Conservation (phyloP, 2,329 filamentous ascomycete genomes). For the Neofusicoccum sp. region DNA sequence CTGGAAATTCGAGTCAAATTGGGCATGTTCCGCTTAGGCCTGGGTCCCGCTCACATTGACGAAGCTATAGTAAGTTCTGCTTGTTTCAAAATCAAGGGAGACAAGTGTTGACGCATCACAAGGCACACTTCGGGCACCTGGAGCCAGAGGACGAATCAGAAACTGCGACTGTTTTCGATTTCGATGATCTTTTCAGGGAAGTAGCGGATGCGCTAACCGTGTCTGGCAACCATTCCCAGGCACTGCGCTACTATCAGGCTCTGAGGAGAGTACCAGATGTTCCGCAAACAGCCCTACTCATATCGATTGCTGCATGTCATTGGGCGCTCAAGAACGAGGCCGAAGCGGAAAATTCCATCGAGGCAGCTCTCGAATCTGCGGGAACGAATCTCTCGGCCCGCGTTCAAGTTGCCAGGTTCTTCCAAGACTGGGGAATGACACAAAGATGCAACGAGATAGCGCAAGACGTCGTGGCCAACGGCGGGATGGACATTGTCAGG, state of each 20-base stretch:
- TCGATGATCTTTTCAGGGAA: constrained; percentile 77
- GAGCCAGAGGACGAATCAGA: constrained; percentile 59
- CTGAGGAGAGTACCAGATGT: constrained; percentile 48
- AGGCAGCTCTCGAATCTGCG: constrained; percentile 71
- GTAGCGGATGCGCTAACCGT: constrained; percentile 59
- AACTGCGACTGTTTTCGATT: constrained; percentile 59
- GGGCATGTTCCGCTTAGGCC: constrained; percentile 74
- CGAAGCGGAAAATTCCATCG: constrained; percentile 74
- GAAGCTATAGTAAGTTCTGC: constrained; percentile 68
- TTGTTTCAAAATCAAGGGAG: not conserved
- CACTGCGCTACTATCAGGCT: constrained; percentile 58
- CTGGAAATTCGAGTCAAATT: constrained; percentile 81
- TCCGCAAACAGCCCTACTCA: constrained; percentile 40
- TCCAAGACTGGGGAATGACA: constrained; percentile 67
- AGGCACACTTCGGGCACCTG: constrained; percentile 58
- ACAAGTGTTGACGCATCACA: not conserved
- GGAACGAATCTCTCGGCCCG: constrained; percentile 72
- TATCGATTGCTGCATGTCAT: constrained; percentile 58
- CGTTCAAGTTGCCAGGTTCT: constrained; percentile 78
- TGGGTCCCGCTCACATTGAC: constrained; percentile 58
- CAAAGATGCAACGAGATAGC: constrained; percentile 36
- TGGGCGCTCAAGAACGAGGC: constrained; percentile 60
- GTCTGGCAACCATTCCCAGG: constrained; percentile 52
- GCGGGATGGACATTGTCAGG: constrained; percentile 44
- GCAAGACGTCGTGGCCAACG: constrained; percentile 72